These are phyloP conservation scores for Mortierella hygrophila DNA, from an alignment of 192 early-diverging fungal genomes.

Conservation along the genomic window DNA sequence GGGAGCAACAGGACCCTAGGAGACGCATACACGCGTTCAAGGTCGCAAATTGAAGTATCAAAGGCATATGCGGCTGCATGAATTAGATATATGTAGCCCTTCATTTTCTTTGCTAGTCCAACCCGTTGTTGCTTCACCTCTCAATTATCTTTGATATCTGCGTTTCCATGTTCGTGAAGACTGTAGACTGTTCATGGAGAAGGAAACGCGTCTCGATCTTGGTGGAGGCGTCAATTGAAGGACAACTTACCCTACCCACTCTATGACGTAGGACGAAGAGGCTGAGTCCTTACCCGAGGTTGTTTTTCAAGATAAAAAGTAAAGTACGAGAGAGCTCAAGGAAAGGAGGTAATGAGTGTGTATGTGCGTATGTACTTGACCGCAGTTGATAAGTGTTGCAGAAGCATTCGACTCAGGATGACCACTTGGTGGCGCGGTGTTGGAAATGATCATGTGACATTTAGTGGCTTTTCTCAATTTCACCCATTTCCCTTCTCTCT, in stretches of 20 bases:
- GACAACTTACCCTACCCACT: not conserved
- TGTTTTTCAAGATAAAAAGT: too few species aligned
- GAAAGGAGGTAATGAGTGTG: too few species aligned
- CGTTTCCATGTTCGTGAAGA: too few species aligned
- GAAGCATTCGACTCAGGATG: slow-evolving; percentile 2
- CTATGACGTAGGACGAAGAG: not conserved
- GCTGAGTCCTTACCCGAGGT: not conserved
- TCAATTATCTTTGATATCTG: too few species aligned
- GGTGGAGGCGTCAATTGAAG: not conserved
- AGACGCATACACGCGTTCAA: too few species aligned
- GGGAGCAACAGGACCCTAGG: too few species aligned
- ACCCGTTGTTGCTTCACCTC: too few species aligned
- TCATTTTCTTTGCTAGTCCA: too few species aligned
- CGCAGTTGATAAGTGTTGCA: not conserved
- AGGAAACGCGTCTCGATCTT: not conserved
- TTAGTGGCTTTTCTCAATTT: slow-evolving; percentile 1
- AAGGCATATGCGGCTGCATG: too few species aligned
- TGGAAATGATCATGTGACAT: not conserved
- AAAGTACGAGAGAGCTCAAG: too few species aligned
- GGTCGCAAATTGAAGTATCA: too few species aligned
- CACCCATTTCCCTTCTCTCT: not conserved
- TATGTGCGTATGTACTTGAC: not conserved
- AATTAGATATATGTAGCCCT: too few species aligned
- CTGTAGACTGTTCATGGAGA: not conserved
- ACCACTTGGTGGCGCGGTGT: not conserved